Percentiles rank a stretch among this genome's conserved stretches.
Conservation (phyloP, 1,139 yeast genomes). For the Geotrichum europaeum region DNA sequence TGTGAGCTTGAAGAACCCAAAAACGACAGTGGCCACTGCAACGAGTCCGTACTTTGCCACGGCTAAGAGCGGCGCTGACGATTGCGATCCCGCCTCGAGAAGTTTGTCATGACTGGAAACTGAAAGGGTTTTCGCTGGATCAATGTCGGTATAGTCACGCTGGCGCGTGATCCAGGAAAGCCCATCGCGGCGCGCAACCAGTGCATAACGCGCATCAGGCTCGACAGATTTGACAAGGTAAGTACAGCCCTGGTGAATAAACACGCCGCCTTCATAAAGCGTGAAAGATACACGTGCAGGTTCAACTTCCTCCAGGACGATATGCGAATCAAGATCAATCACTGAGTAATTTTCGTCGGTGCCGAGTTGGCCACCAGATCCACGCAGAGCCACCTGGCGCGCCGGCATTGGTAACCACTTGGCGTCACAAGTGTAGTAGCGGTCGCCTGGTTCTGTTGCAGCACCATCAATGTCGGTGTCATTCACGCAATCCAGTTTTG, state of each 20-base stretch:
- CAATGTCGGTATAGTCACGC: constrained; percentile 87
- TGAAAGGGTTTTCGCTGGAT: constrained; percentile 57
- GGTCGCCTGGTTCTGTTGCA: constrained; percentile 40
- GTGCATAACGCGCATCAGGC: constrained; percentile 67
- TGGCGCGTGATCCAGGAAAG: constrained; percentile 93
- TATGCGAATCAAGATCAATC: constrained; percentile 72
- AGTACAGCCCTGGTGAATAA: constrained; percentile 87
- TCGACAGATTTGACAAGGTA: constrained; percentile 81
- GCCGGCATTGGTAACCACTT: constrained; percentile 78
- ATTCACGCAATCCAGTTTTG: constrained; percentile 17
- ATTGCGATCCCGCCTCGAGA: neutral
- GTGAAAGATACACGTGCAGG: constrained; percentile 85
- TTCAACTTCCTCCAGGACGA: constrained; percentile 85
- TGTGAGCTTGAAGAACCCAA: constrained; percentile 88
- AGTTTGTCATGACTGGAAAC: neutral
- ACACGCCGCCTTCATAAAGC: constrained; percentile 90
- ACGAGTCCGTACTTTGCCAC: constrained; percentile 53
- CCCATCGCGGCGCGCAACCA: constrained; percentile 67
- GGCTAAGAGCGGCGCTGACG: neutral
- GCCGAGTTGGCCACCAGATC: neutral
- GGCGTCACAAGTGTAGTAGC: constrained; percentile 51
- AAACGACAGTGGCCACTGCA: constrained; percentile 65
- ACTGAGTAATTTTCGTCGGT: constrained; percentile 80
- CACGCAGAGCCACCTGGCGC: constrained; percentile 47
- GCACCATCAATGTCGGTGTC: constrained; percentile 12